Conservation (phyloP, 768 basidiomycete genomes). For the Agaricus blazei region DNA sequence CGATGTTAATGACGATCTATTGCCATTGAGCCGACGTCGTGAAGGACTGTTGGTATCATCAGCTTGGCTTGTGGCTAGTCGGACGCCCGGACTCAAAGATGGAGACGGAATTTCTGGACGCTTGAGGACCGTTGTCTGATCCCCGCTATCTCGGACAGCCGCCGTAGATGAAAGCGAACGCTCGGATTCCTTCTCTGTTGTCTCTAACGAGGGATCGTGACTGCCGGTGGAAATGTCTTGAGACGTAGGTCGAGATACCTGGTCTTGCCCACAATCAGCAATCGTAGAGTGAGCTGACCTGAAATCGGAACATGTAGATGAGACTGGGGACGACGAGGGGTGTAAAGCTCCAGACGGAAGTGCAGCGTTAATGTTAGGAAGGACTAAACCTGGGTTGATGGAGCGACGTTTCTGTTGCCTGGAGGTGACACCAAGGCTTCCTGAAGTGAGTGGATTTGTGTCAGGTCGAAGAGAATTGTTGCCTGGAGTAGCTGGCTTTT, state of each 20-base stretch:
- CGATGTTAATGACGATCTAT: constrained; percentile 24
- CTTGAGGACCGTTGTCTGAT: constrained; percentile 34
- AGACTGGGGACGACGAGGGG: constrained; percentile 26
- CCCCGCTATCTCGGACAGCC: constrained; percentile 28
- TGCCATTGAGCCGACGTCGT: constrained; percentile 4
- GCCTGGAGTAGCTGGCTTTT: constrained; percentile 19
- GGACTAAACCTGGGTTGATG: constrained; percentile 39
- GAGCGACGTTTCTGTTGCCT: constrained; percentile 41
- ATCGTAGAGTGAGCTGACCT: constrained; percentile 21
- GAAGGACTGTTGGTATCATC: background rate
- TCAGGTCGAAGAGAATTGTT: constrained; percentile 10
- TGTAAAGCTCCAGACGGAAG: constrained; percentile 17
- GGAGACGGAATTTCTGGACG: constrained; percentile 16
- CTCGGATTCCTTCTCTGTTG: constrained; percentile 16
- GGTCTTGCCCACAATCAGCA: constrained; percentile 11
- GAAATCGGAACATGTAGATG: constrained; percentile 21
- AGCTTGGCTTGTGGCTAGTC: background rate
- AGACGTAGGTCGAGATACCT: constrained; percentile 24
- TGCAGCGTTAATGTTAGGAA: constrained; percentile 27
- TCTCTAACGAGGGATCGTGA: constrained; percentile 18
- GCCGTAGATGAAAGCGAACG: constrained; percentile 34
- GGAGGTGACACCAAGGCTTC: constrained; percentile 31
- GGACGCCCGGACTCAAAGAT: constrained; percentile 12
- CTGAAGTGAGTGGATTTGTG: constrained; percentile 15
- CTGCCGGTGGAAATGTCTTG: constrained; percentile 23